A percentile compares a stretch with the other conserved stretches of the same genome.
phyloP scores from a whole-genome alignment of 352 stramenopile genomes.

The Pythium monospermum region DNA sequence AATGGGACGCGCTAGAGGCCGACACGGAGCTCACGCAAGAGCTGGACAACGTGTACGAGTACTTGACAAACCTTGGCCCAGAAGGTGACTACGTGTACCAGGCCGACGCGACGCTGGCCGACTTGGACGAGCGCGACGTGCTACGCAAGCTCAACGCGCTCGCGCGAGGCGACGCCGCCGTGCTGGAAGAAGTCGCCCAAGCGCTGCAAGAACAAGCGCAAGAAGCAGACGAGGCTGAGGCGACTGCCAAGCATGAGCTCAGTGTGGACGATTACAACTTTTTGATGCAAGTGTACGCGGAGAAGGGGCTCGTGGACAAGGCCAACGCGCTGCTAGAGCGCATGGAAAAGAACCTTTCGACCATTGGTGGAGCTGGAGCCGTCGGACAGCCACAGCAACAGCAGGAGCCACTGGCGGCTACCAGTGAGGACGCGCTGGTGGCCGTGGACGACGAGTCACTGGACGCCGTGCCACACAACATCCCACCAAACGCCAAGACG shows the following conservation, averaged over 20 bases:
- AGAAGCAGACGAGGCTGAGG: conserved; percentile 7
- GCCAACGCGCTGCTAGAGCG: conserved; percentile 65
- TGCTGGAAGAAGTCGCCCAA: conserved; percentile 38
- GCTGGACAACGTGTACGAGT: conserved; percentile 64
- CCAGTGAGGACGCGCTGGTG: neutral
- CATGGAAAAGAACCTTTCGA: conserved; percentile 64
- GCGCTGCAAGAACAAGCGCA: conserved; percentile 17
- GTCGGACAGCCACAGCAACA: no score
- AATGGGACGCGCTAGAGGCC: conserved; percentile 52
- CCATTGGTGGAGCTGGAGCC: conserved; percentile 15
- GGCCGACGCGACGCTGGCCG: conserved; percentile 46
- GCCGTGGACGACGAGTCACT: conserved; percentile 25
- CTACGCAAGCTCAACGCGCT: conserved; percentile 69
- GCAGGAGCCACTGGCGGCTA: neutral
- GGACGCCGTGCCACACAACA: conserved; percentile 41
- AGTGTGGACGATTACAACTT: conserved; percentile 74
- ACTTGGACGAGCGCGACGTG: conserved; percentile 61
- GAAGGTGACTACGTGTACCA: conserved; percentile 67
- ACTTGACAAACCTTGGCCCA: conserved; percentile 59
- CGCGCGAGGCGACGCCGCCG: conserved; percentile 31
- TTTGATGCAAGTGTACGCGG: conserved; percentile 60
- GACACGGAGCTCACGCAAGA: conserved; percentile 56
- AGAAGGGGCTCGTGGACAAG: conserved; percentile 51
- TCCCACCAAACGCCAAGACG: conserved; percentile 48
- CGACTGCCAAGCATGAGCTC: conserved; percentile 25